These are phyloP conservation scores for Boechera retrofracta DNA, from an alignment of 345 rosid species.

Conservation along the genomic window DNA sequence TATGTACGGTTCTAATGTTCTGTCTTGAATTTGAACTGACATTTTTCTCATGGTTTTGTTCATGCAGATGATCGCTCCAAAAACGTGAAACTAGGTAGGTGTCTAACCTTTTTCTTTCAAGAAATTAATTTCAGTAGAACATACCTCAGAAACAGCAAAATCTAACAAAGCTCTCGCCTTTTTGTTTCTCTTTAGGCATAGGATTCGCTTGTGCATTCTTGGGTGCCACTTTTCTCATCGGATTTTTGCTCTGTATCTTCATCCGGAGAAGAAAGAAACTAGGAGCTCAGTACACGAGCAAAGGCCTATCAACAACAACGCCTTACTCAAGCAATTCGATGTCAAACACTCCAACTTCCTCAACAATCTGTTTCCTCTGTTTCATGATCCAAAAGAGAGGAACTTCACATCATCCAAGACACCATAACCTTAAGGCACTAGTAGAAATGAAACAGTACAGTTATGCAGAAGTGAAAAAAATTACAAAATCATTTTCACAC, in stretches of 20 bases:
- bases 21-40: conserved; percentile 11
- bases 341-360: neutral
- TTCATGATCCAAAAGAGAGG: neutral
- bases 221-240: conserved; percentile 33
- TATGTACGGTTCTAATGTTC: neutral
- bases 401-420: neutral
- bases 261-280: conserved; percentile 47
- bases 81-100: neutral
- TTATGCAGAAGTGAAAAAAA: conserved; percentile 35
- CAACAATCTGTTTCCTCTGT: no score
- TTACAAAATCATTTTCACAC: conserved; percentile 37
- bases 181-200: conserved; percentile 44
- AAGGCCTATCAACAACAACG: conserved; percentile 42
- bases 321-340: conserved; percentile 56
- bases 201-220: conserved; percentile 47
- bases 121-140: neutral
- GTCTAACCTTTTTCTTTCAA: neutral
- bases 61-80: conserved; percentile 1
- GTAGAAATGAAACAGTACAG: conserved; percentile 30
- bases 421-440: neutral
- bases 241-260: conserved; percentile 23
- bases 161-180: neutral
- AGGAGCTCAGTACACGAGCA: conserved; percentile 45
- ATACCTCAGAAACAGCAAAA: neutral
- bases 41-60: conserved; percentile 3